Base-by-base conservation (phyloP, 2,329 filamentous ascomycete genomes). In the Lachnellula occidentalis region DNA sequence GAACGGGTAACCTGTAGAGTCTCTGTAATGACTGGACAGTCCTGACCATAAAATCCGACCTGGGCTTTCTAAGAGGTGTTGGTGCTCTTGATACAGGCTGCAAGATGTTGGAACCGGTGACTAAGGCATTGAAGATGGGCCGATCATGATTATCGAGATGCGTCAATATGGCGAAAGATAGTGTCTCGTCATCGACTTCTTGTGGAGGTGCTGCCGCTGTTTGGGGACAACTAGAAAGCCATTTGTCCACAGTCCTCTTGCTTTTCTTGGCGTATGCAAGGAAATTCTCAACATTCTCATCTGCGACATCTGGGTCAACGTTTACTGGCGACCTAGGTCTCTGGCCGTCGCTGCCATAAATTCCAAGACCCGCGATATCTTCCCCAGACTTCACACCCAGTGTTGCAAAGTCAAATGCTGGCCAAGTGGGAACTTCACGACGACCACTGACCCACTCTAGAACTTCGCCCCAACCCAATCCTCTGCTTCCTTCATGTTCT, bases 391-490 rank as follows among this genome's bases (percentile, higher is more conserved):
- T 85, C 49, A 74, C 74, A 45, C 81, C 77, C 42, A 88, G 75
- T 48, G 80, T 76, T 3, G 80, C 80, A 62, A 92, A 80, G 61
- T 88, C 83, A 66, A 96, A 94, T 0, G 92, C 90, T 21, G 92
- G 92, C 92, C 92, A 96, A 15, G 79, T 73, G 0, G 92, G 92
- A 50, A 96, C 78, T 63, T 95, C 90, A 56, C 90, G 83, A 52
- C 92, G 84, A 17, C 92, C 92, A 60, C 90, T 94, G 12, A 96
- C 91, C 68, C 92, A 85, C 71, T 99, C 94, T 22, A 99, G 74
- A 12, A 97, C 91, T 68, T 97, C 92, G 9, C 94, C 92, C 92
- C 92, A 99, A 58, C 90, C 94, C 31, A 96, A 78, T 2, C 91
- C 92, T 53, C 78, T 80, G 58, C 84, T 81, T 36, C 75, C 74